Percentiles rank a stretch among this genome's conserved stretches.
Evolutionary conservation across 441 rosid genomes (phyloP).

Genomic region (California macrophylla): DNA sequence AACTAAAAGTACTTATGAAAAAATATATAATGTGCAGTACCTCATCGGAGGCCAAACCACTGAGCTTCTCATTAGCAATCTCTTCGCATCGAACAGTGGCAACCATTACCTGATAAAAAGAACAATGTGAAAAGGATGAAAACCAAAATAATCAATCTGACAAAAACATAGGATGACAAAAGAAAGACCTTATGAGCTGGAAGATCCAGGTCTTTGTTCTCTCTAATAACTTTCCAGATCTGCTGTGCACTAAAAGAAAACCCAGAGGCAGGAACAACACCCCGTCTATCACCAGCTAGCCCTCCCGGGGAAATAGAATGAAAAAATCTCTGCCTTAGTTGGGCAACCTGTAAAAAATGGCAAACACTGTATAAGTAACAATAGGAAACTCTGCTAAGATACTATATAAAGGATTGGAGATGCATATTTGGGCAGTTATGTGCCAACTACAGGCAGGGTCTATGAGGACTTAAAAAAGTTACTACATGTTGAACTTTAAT

Average conservation of each 20-base stretch:
- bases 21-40: conserved; percentile 25
- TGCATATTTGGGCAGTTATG: background rate
- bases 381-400: background rate
- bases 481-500: background rate
- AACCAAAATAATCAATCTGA: conserved; percentile 7
- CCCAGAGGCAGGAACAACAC: conserved; percentile 78
- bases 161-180: conserved; percentile 7
- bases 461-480: background rate
- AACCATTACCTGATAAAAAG: conserved; percentile 64
- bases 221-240: conserved; percentile 75
- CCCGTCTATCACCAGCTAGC: conserved; percentile 69
- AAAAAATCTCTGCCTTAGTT: conserved; percentile 61
- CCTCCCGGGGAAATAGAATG: conserved; percentile 77
- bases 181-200: conserved; percentile 70
- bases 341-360: conserved; percentile 47
- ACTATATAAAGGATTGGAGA: background rate
- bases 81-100: conserved; percentile 79
- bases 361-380: conserved; percentile 5
- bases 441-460: background rate
- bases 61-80: conserved; percentile 54
- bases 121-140: conserved; percentile 10
- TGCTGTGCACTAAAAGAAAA: conserved; percentile 71
- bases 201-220: conserved; percentile 78
- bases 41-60: conserved; percentile 35
- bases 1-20: background rate